A percentile compares a stretch with the other conserved stretches of the same genome.
phyloP scores from a whole-genome alignment of 2,329 filamentous ascomycete species.

The Aspergillus ochraceus region DNA sequence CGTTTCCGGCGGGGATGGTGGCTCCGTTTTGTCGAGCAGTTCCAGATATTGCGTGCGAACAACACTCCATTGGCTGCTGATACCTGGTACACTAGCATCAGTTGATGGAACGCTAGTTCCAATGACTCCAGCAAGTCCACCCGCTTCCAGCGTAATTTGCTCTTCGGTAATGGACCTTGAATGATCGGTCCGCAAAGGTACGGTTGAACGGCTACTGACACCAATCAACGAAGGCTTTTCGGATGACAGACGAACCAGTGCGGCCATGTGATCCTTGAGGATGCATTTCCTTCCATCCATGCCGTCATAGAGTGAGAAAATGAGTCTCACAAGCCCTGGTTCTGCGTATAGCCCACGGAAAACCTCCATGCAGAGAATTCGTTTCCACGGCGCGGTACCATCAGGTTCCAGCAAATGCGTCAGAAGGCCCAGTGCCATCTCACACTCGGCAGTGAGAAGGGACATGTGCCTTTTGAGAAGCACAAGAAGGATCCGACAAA shows the following conservation, averaged over 20 bases:
- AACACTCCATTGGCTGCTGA: conserved; percentile 89
- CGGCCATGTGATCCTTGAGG: conserved; percentile 77
- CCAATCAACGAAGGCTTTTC: conserved; percentile 90
- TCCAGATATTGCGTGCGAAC: conserved; percentile 87
- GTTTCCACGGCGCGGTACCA: conserved; percentile 74
- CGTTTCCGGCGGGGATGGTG: conserved; percentile 81
- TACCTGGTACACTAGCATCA: conserved; percentile 67
- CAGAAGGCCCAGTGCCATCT: conserved; percentile 76
- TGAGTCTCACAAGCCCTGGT: conserved; percentile 71
- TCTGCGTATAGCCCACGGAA: conserved; percentile 85
- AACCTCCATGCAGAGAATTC: conserved; percentile 86
- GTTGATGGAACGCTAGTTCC: conserved; percentile 67
- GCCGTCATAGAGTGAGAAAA: conserved; percentile 78
- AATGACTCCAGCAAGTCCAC: conserved; percentile 84
- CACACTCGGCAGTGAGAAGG: conserved; percentile 74
- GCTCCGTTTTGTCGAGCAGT: conserved; percentile 86
- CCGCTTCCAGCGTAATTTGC: conserved; percentile 85
- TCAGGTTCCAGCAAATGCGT: conserved; percentile 89
- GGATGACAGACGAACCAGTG: conserved; percentile 87
- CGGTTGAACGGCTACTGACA: conserved; percentile 81
- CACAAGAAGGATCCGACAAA: conserved; percentile 79
- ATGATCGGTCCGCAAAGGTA: conserved; percentile 64
- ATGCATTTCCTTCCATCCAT: conserved; percentile 71
- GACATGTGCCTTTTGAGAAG: conserved; percentile 75
- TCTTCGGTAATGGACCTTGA: conserved; percentile 65